A percentile compares a stretch with the other conserved stretches of the same genome.
Evolutionary conservation across 345 rosid species (phyloP).

Genomic region (Melastoma malabathricum): DNA sequence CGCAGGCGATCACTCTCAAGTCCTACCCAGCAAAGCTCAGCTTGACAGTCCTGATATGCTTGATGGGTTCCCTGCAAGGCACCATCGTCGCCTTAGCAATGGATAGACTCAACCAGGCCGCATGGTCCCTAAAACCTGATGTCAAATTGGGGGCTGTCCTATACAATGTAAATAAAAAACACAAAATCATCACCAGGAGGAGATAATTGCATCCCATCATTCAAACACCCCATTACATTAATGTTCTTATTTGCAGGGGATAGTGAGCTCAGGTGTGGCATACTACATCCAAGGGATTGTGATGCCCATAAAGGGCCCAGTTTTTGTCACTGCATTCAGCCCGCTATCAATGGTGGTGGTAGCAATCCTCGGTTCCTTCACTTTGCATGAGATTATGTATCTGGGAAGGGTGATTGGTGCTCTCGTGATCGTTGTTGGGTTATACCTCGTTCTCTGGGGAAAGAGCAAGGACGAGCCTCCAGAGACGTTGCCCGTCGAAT

Average conservation of each 20-base stretch:
- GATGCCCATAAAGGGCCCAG: slow-evolving; percentile 50
- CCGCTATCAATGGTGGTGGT: slow-evolving; percentile 54
- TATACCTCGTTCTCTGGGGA: slow-evolving; percentile 72
- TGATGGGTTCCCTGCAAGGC: slow-evolving; percentile 42
- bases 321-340: slow-evolving; percentile 52
- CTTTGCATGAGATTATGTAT: slow-evolving; percentile 32
- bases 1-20: slow-evolving; percentile 38
- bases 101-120: slow-evolving; percentile 35
- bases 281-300: slow-evolving; percentile 45
- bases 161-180: slow-evolving; percentile 28
- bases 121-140: slow-evolving; percentile 37
- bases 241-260: slow-evolving; percentile 26
- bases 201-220: too few relatives aligned
- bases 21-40: slow-evolving; percentile 65
- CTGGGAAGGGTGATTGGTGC: slow-evolving; percentile 59
- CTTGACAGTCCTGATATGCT: slow-evolving; percentile 48
- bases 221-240: not conserved
- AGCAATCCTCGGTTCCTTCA: slow-evolving; percentile 40
- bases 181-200: too few relatives aligned
- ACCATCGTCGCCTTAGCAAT: slow-evolving; percentile 25
- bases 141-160: slow-evolving; percentile 21
- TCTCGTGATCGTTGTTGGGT: slow-evolving; percentile 44
- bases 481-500: too few relatives aligned
- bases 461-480: slow-evolving; percentile 42
- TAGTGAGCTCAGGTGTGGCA: slow-evolving; percentile 37